Evolutionary conservation across 2,329 filamentous ascomycete genomes (phyloP).

Genomic region (Nothophoma quercina): DNA sequence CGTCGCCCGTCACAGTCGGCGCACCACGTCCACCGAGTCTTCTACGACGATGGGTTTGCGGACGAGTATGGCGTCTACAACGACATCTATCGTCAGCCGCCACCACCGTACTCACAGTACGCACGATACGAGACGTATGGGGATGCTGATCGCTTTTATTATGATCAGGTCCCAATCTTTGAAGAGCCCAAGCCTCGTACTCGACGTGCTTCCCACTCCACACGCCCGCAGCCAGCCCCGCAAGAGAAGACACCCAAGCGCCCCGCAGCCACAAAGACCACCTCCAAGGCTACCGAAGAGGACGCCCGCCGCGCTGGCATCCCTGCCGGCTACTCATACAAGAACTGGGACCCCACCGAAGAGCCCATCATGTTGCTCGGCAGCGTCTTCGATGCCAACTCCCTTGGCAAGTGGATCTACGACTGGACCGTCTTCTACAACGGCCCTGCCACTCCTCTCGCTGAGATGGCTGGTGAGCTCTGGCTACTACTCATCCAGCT

Average conservation of each 20-base stretch:
- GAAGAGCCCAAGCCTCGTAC: slow-evolving; percentile 56
- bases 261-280: slow-evolving; percentile 44
- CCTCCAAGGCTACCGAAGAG: slow-evolving; percentile 67
- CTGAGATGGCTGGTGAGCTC: slow-evolving; percentile 90
- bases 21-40: slow-evolving; percentile 65
- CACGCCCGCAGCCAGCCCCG: slow-evolving; percentile 51
- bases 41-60: slow-evolving; percentile 60
- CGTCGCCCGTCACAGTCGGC: slow-evolving; percentile 60
- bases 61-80: slow-evolving; percentile 58
- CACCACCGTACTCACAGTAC: slow-evolving; percentile 59
- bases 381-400: slow-evolving; percentile 97
- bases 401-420: slow-evolving; percentile 98
- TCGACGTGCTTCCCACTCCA: slow-evolving; percentile 63
- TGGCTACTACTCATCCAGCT: slow-evolving; percentile 96
- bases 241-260: slow-evolving; percentile 44
- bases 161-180: slow-evolving; percentile 59
- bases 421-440: slow-evolving; percentile 97
- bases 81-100: slow-evolving; percentile 55
- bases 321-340: slow-evolving; percentile 88
- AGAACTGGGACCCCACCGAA: slow-evolving; percentile 97
- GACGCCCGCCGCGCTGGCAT: slow-evolving; percentile 72
- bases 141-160: slow-evolving; percentile 62
- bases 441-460: slow-evolving; percentile 80
- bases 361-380: slow-evolving; percentile 93
- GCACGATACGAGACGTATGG: slow-evolving; percentile 62